phyloP scores from a whole-genome alignment of 1,284 basidiomycete species.

The Boletus putidus region DNA sequence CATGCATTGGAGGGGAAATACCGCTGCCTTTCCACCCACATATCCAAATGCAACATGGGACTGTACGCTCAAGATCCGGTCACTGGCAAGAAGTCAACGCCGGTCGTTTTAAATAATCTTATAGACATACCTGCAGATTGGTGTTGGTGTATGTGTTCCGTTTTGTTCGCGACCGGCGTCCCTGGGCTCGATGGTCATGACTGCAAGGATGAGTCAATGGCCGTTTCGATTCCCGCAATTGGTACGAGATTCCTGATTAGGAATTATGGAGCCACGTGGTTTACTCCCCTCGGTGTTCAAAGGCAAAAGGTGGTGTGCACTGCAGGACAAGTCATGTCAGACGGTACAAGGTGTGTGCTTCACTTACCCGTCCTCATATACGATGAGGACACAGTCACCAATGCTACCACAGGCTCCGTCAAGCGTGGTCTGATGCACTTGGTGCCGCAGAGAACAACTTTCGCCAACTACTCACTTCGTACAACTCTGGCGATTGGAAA shows the following conservation, averaged over 20 bases:
- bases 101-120: neutral
- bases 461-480: constrained; percentile 64
- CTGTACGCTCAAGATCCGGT: constrained; percentile 78
- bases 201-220: too few relatives aligned
- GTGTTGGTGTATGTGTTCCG: neutral
- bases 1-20: constrained; percentile 92
- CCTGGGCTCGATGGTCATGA: constrained; percentile 13
- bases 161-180: neutral
- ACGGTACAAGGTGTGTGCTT: constrained; percentile 34
- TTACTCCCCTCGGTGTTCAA: constrained; percentile 2
- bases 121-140: constrained; percentile 7
- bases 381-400: neutral
- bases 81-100: constrained; percentile 22
- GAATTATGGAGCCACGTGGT: constrained; percentile 21
- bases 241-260: constrained; percentile 10
- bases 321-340: constrained; percentile 29
- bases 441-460: constrained; percentile 70
- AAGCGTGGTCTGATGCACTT: constrained; percentile 73
- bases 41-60: constrained; percentile 95
- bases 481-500: constrained; percentile 68
- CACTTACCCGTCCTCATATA: neutral
- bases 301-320: neutral
- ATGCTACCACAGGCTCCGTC: constrained; percentile 53
- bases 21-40: constrained; percentile 93
- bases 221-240: neutral